Percentiles rank a stretch among this genome's conserved stretches.
Conservation (phyloP, 2,329 filamentous ascomycete species). For the Calonectria fujianensis region DNA sequence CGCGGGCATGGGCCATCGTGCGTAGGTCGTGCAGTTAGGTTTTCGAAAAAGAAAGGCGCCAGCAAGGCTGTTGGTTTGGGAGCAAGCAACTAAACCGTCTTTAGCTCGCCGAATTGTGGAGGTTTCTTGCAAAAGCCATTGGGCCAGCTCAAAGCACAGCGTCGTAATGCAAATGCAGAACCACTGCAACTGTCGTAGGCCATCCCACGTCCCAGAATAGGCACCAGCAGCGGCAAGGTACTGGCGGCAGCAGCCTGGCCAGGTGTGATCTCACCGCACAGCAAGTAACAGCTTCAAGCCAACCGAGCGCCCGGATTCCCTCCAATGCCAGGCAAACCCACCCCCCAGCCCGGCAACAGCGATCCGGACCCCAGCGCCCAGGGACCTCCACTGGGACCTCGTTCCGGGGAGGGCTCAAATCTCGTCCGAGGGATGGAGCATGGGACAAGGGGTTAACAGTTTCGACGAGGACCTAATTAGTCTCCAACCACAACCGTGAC, state of each 20-base stretch:
- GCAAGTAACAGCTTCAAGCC: conserved; percentile 28
- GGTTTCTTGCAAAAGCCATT: conserved; percentile 2
- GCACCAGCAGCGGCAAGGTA: conserved; percentile 30
- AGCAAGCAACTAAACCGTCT: conserved; percentile 23
- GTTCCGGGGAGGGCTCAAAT: conserved; percentile 14
- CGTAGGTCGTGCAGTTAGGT: neutral
- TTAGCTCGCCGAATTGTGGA: conserved; percentile 30
- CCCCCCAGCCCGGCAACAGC: conserved; percentile 45
- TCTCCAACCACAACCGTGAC: conserved; percentile 19
- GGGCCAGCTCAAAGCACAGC: conserved; percentile 12
- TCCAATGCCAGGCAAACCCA: conserved; percentile 34
- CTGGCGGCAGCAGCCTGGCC: conserved; percentile 18
- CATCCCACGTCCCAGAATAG: conserved; percentile 35
- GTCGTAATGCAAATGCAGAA: conserved; percentile 28
- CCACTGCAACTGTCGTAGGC: neutral
- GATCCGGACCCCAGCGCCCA: conserved; percentile 42
- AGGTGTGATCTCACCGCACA: conserved; percentile 31
- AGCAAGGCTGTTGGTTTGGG: conserved; percentile 21
- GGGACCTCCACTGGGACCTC: conserved; percentile 1
- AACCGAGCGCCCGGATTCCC: conserved; percentile 43
- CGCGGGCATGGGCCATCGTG: neutral
- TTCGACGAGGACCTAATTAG: conserved; percentile 5
- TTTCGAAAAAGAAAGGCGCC: conserved; percentile 11
- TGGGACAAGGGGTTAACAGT: conserved; percentile 8
- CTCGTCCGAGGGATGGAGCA: conserved; percentile 29